Conservation (phyloP, 345 rosid species). For the Toxicodendron radicans region DNA sequence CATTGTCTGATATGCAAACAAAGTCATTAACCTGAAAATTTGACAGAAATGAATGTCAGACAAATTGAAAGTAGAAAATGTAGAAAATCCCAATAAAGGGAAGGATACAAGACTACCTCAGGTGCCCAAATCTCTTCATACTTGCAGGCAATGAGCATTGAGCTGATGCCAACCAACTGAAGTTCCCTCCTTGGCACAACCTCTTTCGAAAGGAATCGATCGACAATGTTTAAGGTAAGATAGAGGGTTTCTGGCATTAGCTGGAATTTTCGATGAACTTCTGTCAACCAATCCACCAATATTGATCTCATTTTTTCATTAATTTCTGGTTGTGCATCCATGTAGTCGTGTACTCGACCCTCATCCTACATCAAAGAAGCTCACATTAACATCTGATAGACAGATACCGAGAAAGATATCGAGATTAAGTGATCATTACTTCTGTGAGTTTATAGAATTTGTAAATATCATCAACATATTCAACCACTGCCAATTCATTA, state of each 20-base stretch:
- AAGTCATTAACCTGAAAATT: slow-evolving; percentile 70
- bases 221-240: slow-evolving; percentile 74
- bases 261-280: slow-evolving; percentile 82
- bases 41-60: background rate
- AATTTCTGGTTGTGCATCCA: slow-evolving; percentile 69
- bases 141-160: slow-evolving; percentile 90
- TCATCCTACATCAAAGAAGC: slow-evolving; percentile 42
- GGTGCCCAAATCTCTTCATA: slow-evolving; percentile 99
- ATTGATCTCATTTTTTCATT: slow-evolving; percentile 85
- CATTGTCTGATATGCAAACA: slow-evolving; percentile 81
- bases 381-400: background rate
- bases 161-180: slow-evolving; percentile 75
- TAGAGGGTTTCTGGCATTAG: slow-evolving; percentile 86
- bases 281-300: slow-evolving; percentile 82
- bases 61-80: background rate
- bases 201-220: slow-evolving; percentile 67
- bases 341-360: slow-evolving; percentile 55
- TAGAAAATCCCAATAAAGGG: background rate
- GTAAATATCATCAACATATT: slow-evolving; percentile 90
- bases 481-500: slow-evolving; percentile 75
- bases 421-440: slow-evolving; percentile 25
- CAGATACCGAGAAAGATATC: background rate
- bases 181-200: slow-evolving; percentile 69
- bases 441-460: slow-evolving; percentile 67
- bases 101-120: slow-evolving; percentile 36